Base-by-base conservation (phyloP, 768 basidiomycete species). In the Exsudoporus frostii region DNA sequence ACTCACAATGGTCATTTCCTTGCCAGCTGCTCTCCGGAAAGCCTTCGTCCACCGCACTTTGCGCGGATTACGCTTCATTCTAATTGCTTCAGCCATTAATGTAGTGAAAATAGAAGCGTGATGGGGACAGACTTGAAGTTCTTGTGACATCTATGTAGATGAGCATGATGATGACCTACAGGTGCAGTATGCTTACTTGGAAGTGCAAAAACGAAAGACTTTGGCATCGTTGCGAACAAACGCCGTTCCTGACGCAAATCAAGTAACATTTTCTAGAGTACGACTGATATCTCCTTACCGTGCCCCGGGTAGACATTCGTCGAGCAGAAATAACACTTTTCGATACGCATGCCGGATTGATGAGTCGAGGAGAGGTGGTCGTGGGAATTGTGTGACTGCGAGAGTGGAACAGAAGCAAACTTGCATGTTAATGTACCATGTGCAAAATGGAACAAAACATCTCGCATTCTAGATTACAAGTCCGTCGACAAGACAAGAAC, bases 41-140 rank as follows among this genome's bases (percentile, higher is more conserved):
- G 97, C 97, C 73, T 99, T 99, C 41, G 97, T 99, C 97, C 97
- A 99, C 62, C 92, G 80, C 34, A 99, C 95, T 74, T 99, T 99
- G 55, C 97, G 86, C 41, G 97, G 97, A 74, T 98, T 99, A 36
- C 97, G 89, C 78, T 98, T 98, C 97, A 98, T 98, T 73, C 93
- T 95, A 60, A 5, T 48, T 49, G 24, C 32, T 38, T 53, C 43
- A 56, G 47, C 3, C 53, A 52, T 51, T 32, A 14, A 38, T 29
- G 0, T 15, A 47, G 30, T 45, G 25, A 44, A 53, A 30, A 22
- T 8, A 19, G 17, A 11, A 43, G 13, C 36, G 25, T 9, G 13
- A 24, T n/a, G 2, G 29, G 38, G 39, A 68, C 81, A 59, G 64
- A 92, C 93, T 99, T 99, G 85, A 99, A 99, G 74, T 98, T 99